These are phyloP conservation scores for Epichloe coenophiala DNA, from an alignment of 2,329 filamentous ascomycete genomes.

Conservation along the genomic window DNA sequence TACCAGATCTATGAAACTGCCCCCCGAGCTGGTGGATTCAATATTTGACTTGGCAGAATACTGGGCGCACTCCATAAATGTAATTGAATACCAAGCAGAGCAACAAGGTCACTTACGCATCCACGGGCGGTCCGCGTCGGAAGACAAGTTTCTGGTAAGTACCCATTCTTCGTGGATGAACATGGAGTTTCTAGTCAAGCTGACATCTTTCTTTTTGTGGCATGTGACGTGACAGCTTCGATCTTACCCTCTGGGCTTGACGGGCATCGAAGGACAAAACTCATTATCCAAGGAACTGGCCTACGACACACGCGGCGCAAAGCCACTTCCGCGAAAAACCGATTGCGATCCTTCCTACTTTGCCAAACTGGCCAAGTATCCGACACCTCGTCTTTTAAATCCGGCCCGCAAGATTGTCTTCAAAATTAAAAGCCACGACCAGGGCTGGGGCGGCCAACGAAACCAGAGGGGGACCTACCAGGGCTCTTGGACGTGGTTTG, in stretches of 20 bases:
- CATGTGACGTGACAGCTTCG: slow-evolving; percentile 17
- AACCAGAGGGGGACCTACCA: slow-evolving; percentile 27
- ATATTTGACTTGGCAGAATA: slow-evolving; percentile 49
- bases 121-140: slow-evolving; percentile 9
- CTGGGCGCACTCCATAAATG: slow-evolving; percentile 38
- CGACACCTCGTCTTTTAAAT: slow-evolving; percentile 26
- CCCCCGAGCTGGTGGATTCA: slow-evolving; percentile 39
- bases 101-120: slow-evolving; percentile 12
- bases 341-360: slow-evolving; percentile 19
- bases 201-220: background rate
- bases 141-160: slow-evolving; percentile 23
- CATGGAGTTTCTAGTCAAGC: background rate
- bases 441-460: slow-evolving; percentile 36
- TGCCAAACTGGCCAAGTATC: slow-evolving; percentile 22
- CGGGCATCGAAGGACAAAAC: slow-evolving; percentile 12
- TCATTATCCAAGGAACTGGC: slow-evolving; percentile 15
- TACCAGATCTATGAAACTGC: slow-evolving; percentile 28
- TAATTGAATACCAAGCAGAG: slow-evolving; percentile 15
- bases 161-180: no score
- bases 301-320: slow-evolving; percentile 17
- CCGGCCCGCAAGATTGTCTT: slow-evolving; percentile 51
- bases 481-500: slow-evolving; percentile 49
- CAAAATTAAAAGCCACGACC: slow-evolving; percentile 41
- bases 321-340: slow-evolving; percentile 13
- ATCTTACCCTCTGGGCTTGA: slow-evolving; percentile 25